Evolutionary conservation across 306 rosid genomes (phyloP).

Genomic region (Cucurbita maxima): DNA sequence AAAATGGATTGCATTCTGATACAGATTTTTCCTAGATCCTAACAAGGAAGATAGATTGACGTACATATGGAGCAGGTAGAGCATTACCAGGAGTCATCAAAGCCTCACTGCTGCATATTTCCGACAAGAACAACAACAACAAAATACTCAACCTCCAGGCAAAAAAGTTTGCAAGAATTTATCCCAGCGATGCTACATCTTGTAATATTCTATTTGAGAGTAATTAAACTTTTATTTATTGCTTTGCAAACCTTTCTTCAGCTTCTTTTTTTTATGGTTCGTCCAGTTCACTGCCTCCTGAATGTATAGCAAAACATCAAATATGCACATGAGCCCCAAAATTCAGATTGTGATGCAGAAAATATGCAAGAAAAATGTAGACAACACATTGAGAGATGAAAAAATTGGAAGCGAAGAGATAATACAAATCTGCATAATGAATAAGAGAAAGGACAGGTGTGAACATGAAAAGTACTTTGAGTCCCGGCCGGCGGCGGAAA

Average conservation of each 20-base stretch:
- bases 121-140: slow-evolving; percentile 7
- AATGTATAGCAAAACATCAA: slow-evolving; percentile 18
- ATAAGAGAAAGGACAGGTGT: not conserved
- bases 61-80: slow-evolving; percentile 25
- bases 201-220: not conserved
- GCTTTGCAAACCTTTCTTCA: slow-evolving; percentile 45
- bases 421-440: not conserved
- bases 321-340: slow-evolving; percentile 20
- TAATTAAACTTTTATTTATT: not conserved
- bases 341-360: slow-evolving; percentile 12
- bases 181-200: slow-evolving; percentile 1
- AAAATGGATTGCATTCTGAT: not conserved
- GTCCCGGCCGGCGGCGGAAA: slow-evolving; percentile 88
- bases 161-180: too few species aligned
- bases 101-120: slow-evolving; percentile 44
- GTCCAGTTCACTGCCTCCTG: slow-evolving; percentile 74
- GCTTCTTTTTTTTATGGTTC: slow-evolving; percentile 45
- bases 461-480: slow-evolving; percentile 36
- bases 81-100: slow-evolving; percentile 28
- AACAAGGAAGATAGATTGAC: slow-evolving; percentile 4
- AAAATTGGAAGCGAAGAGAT: not conserved
- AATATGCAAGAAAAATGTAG: slow-evolving; percentile 4
- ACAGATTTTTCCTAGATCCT: not conserved
- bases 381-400: not conserved
- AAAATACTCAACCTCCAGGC: slow-evolving; percentile 8